Evolutionary conservation across 768 basidiomycete species (phyloP), one percentile per base, ranked within the genome.

Genomic region (Leccinellum luteum): DNA sequence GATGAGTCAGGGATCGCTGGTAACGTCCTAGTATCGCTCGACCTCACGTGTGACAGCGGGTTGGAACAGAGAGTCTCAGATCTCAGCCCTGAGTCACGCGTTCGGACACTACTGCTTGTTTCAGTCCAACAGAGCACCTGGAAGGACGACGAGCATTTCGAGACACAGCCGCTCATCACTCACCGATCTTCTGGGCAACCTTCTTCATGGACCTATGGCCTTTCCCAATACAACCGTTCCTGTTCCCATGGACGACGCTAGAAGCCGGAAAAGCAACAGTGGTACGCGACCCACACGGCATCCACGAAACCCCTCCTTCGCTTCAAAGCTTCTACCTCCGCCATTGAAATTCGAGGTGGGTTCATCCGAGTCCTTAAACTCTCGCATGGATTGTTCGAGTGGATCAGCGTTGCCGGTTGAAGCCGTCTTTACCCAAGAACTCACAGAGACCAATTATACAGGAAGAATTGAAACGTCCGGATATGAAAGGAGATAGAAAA

Each of bases 11-110:
- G n/a, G n/a, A 82, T 96, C 55, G 77, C 80, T 8, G 94, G 94
- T 30, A 96, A 96, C 67, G 74, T 94, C 12, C 81, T 97, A 60
- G 94, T 98, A 60, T 91, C 90, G 28, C 77, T 90, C 31, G 84
- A 85, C 62, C 74, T 67, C 28, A 69, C 68, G n/a, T 61, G 60
- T 69, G 69, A 71, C 64, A 54, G 57, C 13, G 41, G n/a, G n/a
- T n/a, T n/a, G n/a, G n/a, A n/a, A n/a, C n/a, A n/a, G n/a, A n/a
- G n/a, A n/a, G n/a, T n/a, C n/a, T n/a, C n/a, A n/a, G n/a, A n/a
- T n/a, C n/a, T n/a, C n/a, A n/a, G n/a, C n/a, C n/a, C n/a, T n/a
- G n/a, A n/a, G 48, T 51, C 50, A 38, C 28, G 25, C 60, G 47
- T 41, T 32, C 57, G 3, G 60, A 56, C 31, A 19, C 52, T 17